These are phyloP conservation scores for Chalciporus chontae DNA, from an alignment of 768 basidiomycete species.

Conservation along the genomic window DNA sequence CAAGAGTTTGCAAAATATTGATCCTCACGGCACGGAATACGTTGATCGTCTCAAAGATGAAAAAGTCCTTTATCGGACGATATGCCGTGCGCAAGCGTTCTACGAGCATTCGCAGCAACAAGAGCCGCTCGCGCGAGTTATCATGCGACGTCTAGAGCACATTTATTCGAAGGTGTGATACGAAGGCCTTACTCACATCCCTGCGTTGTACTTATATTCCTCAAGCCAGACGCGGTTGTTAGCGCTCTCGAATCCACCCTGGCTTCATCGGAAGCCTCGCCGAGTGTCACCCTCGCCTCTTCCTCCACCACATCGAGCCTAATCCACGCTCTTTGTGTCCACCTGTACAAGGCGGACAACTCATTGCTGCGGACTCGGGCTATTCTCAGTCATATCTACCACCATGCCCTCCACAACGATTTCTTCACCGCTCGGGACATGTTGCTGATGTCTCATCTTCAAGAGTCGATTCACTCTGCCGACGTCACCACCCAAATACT, in stretches of 20 bases:
- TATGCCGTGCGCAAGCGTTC: constrained; percentile 87
- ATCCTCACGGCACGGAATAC: constrained; percentile 99
- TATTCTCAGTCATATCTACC: constrained; percentile 97
- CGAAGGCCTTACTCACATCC: not conserved
- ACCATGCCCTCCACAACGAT: constrained; percentile 93
- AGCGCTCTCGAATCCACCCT: constrained; percentile 80
- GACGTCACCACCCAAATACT: constrained; percentile 97
- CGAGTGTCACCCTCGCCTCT: constrained; percentile 54
- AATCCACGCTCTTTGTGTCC: constrained; percentile 84
- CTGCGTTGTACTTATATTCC: constrained; percentile 7
- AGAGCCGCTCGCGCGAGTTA: constrained; percentile 80
- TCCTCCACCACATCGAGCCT: constrained; percentile 65
- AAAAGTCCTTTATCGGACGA: constrained; percentile 88
- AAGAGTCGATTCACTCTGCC: constrained; percentile 93
- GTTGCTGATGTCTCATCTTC: constrained; percentile 97
- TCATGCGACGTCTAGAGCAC: constrained; percentile 95
- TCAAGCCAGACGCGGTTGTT: constrained; percentile 87
- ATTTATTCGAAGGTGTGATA: constrained; percentile 88
- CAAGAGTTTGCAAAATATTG: constrained; percentile 94
- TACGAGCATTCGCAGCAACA: constrained; percentile 78
- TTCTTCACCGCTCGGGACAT: constrained; percentile 97
- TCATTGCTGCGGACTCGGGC: constrained; percentile 92
- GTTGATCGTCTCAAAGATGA: constrained; percentile 96
- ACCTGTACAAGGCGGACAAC: constrained; percentile 90
- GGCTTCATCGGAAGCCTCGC: constrained; percentile 54